Evolutionary conservation across 1,139 yeast species (phyloP).

Genomic region (Debaryomyces fabryi): DNA sequence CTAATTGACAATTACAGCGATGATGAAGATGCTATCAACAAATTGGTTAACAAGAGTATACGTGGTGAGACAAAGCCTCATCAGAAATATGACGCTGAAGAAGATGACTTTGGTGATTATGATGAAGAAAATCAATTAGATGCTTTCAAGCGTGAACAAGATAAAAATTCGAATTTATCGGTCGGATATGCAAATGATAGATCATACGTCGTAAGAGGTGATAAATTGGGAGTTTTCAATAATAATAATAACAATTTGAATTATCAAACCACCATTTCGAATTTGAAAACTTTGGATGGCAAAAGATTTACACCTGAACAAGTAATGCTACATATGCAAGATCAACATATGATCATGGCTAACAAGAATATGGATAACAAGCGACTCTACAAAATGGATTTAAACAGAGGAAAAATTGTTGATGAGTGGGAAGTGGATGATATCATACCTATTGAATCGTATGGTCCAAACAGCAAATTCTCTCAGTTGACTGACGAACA

Average conservation of each 20-base stretch:
- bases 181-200: slow-evolving; percentile 73
- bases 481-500: slow-evolving; percentile 74
- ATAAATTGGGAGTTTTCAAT: slow-evolving; percentile 79
- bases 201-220: slow-evolving; percentile 77
- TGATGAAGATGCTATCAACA: slow-evolving; percentile 15
- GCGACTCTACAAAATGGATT: slow-evolving; percentile 70
- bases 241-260: slow-evolving; percentile 57
- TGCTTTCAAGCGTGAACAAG: slow-evolving; percentile 21
- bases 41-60: slow-evolving; percentile 1
- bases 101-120: slow-evolving; percentile 24
- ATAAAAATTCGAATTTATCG: slow-evolving; percentile 63
- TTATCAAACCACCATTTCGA: slow-evolving; percentile 67
- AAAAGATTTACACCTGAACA: slow-evolving; percentile 58
- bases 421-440: slow-evolving; percentile 73
- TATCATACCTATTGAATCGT: slow-evolving; percentile 51
- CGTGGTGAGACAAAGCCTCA: not conserved
- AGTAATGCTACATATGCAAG: slow-evolving; percentile 77
- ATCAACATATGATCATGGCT: slow-evolving; percentile 66
- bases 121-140: slow-evolving; percentile 16
- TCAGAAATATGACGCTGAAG: slow-evolving; percentile 18
- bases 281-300: slow-evolving; percentile 59
- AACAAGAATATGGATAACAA: slow-evolving; percentile 40
- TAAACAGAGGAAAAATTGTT: slow-evolving; percentile 75
- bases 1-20: slow-evolving; percentile 9
- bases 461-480: slow-evolving; percentile 71